Conservation (phyloP, 116 monocot genomes). For the Zostera marina region DNA sequence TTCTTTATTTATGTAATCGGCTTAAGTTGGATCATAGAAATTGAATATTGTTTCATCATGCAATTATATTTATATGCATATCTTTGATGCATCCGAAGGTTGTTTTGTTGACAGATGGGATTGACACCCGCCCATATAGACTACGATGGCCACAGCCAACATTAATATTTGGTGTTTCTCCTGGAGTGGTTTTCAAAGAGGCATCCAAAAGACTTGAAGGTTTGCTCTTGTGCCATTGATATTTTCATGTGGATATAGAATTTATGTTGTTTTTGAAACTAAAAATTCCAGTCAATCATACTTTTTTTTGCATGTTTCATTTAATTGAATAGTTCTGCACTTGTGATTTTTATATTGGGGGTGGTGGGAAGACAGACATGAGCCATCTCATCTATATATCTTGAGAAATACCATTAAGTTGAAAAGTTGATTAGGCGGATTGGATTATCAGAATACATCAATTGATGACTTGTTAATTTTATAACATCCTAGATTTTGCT, state of each 20-base stretch:
- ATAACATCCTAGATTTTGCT: no score
- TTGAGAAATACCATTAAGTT: background rate
- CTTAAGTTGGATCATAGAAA: no score
- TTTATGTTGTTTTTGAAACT: background rate
- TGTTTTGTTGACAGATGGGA: conserved; percentile 92
- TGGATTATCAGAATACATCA: background rate
- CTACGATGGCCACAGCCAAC: conserved; percentile 61
- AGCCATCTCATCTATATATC: background rate
- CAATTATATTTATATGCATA: background rate
- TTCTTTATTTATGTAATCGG: background rate
- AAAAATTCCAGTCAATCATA: background rate
- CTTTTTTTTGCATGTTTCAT: background rate
- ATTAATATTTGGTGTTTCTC: conserved; percentile 60
- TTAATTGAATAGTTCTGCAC: background rate
- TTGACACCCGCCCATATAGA: conserved; percentile 90
- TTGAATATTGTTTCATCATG: no score
- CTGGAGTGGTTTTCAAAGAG: conserved; percentile 26
- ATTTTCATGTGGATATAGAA: background rate
- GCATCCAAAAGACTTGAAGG: conserved; percentile 55
- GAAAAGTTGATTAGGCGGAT: background rate
- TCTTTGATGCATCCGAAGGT: conserved; percentile 33
- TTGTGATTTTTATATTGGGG: background rate
- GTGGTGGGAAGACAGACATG: no score
- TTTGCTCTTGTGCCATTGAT: conserved; percentile 4
- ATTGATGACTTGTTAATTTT: background rate